Conservation (phyloP, 73 alveolate genomes). For the Stentor roeselii region DNA sequence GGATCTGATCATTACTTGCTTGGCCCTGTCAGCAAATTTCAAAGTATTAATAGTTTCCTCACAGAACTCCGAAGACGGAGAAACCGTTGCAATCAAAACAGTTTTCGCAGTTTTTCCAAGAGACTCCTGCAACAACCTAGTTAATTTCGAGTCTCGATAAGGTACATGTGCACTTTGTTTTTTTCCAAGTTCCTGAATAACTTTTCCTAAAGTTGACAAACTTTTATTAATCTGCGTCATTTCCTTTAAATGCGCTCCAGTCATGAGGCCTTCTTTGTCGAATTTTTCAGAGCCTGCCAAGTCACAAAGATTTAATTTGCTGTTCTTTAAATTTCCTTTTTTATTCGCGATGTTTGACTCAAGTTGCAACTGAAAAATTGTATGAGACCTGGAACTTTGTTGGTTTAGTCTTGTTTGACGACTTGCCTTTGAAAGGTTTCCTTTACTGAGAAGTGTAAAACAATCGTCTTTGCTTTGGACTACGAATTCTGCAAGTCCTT, state of each 20-base stretch:
- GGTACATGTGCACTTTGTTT: constrained; percentile 76
- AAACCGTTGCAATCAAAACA: constrained; percentile 82
- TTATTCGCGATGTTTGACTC: constrained; percentile 69
- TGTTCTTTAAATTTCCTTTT: constrained; percentile 35
- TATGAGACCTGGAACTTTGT: constrained; percentile 94
- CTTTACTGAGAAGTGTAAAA: constrained; percentile 81
- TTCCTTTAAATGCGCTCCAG: constrained; percentile 67
- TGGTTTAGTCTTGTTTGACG: constrained; percentile 94
- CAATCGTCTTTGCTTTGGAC: constrained; percentile 88
- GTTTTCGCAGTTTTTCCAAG: constrained; percentile 87
- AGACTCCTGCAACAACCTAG: constrained; percentile 86
- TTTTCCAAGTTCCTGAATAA: constrained; percentile 79
- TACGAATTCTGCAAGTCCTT: constrained; percentile 94
- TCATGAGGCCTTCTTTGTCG: constrained; percentile 71
- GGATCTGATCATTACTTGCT: constrained; percentile 45
- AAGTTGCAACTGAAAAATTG: constrained; percentile 92
- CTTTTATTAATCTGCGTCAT: constrained; percentile 80
- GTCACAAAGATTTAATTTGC: constrained; percentile 82
- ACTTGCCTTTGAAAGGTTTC: constrained; percentile 77
- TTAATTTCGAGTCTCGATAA: constrained; percentile 85
- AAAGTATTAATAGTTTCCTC: constrained; percentile 90
- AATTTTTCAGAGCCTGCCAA: constrained; percentile 92
- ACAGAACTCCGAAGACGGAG: constrained; percentile 64
- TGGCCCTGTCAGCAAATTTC: constrained; percentile 87
- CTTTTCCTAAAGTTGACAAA: constrained; percentile 82